Conservation (phyloP, 2,329 filamentous ascomycete genomes). For the Venturia nashicola region DNA sequence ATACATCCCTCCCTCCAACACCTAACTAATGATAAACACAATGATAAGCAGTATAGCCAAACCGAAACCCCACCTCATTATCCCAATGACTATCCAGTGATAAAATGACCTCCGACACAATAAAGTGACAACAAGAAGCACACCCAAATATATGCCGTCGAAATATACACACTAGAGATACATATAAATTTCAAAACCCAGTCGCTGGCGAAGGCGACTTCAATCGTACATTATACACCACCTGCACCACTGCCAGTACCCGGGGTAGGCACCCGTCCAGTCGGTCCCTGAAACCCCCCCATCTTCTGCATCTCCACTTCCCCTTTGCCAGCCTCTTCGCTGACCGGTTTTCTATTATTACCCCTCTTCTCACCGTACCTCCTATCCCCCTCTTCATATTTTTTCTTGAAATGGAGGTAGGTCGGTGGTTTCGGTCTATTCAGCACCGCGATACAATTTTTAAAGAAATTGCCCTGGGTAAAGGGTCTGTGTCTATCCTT, state of each 20-base stretch:
- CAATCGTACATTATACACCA: neutral
- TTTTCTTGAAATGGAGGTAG: conserved; percentile 75
- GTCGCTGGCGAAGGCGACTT: neutral
- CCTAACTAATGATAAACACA: neutral
- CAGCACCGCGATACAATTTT: conserved; percentile 73
- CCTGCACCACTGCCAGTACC: neutral
- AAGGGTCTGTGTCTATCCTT: conserved; percentile 87
- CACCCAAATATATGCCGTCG: neutral
- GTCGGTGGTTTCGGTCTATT: conserved; percentile 75
- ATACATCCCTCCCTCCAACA: no score
- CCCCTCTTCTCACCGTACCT: conserved; percentile 49
- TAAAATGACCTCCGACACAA: neutral
- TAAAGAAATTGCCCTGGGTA: conserved; percentile 60
- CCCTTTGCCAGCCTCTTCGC: neutral
- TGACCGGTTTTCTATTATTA: neutral
- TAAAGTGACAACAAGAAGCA: neutral
- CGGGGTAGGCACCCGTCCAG: neutral
- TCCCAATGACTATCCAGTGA: neutral
- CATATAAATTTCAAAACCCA: neutral
- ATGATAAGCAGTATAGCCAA: neutral
- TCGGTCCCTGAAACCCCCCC: neutral
- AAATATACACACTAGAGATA: neutral
- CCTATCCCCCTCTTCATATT: conserved; percentile 71
- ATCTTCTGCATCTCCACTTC: conserved; percentile 9
- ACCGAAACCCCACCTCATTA: neutral